These are phyloP conservation scores for Cucumis hystrix DNA, from an alignment of 306 rosid genomes.

Conservation along the genomic window DNA sequence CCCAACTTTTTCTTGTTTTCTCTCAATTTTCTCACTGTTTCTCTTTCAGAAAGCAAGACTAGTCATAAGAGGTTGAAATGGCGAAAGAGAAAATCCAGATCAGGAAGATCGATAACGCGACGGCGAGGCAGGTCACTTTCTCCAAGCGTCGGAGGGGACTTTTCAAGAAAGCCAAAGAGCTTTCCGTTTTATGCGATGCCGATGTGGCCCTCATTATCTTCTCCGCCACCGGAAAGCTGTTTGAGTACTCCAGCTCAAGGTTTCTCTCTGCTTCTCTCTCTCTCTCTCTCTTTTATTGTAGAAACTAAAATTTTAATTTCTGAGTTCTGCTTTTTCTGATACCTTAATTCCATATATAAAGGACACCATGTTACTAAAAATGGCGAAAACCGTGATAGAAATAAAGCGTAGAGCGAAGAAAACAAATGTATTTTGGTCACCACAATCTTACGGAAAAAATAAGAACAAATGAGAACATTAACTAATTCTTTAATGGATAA, in stretches of 20 bases:
- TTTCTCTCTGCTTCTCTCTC: conserved; percentile 6
- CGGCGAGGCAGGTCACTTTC: conserved; percentile 92
- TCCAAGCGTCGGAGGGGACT: conserved; percentile 86
- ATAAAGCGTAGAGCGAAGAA: background rate
- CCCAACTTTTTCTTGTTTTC: background rate
- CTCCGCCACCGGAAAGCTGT: conserved; percentile 79
- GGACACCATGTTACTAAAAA: background rate
- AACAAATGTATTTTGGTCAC: background rate
- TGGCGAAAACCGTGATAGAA: background rate
- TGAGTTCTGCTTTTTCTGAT: background rate
- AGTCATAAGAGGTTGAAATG: conserved; percentile 24
- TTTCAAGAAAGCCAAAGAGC: conserved; percentile 84
- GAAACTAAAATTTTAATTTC: background rate
- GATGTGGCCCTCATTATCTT: conserved; percentile 78
- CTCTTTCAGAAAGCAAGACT: background rate
- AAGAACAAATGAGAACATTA: background rate
- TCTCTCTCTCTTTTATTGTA: background rate
- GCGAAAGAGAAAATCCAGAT: conserved; percentile 95
- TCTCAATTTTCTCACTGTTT: background rate
- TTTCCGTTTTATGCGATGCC: conserved; percentile 89
- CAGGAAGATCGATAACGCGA: conserved; percentile 79
- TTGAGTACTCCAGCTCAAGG: conserved; percentile 74
- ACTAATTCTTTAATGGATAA: background rate
- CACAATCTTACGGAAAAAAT: background rate
- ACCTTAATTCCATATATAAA: background rate